Conservation (phyloP, 257 asterid species). For the Ajuga chamaepitys region DNA sequence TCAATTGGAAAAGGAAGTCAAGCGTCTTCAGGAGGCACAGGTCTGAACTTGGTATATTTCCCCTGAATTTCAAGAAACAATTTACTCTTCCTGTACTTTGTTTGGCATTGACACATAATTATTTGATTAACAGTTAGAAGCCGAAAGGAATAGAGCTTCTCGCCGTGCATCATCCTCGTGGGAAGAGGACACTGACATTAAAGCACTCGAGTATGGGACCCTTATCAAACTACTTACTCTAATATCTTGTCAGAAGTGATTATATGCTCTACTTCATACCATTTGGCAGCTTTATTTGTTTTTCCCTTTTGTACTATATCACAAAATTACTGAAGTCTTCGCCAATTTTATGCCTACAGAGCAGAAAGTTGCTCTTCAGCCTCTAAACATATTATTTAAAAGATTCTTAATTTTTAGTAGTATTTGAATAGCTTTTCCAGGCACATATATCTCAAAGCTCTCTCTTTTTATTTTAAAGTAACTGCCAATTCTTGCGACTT, state of each 20-base stretch:
- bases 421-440: background rate
- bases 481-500: background rate
- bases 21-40: constrained; percentile 81
- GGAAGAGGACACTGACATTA: constrained; percentile 95
- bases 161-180: constrained; percentile 92
- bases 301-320: background rate
- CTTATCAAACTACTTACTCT: constrained; percentile 7
- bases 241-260: constrained; percentile 3
- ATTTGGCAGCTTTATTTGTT: background rate
- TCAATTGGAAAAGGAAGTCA: constrained; percentile 96
- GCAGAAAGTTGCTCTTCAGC: background rate
- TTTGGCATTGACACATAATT: constrained; percentile 13
- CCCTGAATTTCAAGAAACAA: background rate
- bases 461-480: background rate
- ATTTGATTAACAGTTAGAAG: constrained; percentile 60
- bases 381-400: background rate
- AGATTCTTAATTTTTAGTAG: background rate
- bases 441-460: background rate
- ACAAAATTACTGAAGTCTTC: constrained; percentile 1
- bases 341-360: background rate
- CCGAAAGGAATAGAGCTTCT: constrained; percentile 72
- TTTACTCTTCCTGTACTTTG: constrained; percentile 1
- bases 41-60: constrained; percentile 28
- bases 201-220: constrained; percentile 85
- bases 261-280: background rate